These are phyloP conservation scores for Fusarium neocosmosporiellum DNA, from an alignment of 2,329 filamentous ascomycete genomes.

Conservation along the genomic window DNA sequence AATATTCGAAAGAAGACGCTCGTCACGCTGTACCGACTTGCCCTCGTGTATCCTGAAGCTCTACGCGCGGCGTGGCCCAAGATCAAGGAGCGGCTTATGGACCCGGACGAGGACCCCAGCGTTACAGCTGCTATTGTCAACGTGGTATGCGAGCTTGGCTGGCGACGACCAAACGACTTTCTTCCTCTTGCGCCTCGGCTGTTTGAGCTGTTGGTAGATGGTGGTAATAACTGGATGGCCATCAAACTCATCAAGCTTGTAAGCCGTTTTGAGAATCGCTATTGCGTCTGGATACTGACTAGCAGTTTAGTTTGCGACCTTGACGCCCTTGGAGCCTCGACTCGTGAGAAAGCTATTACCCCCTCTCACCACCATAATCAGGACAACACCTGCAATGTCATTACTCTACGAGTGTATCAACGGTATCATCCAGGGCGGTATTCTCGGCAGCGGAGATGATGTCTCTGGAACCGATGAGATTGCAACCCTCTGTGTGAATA, in stretches of 20 bases:
- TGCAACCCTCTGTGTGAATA: slow-evolving; percentile 89
- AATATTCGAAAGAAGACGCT: slow-evolving; percentile 95
- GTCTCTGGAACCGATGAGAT: slow-evolving; percentile 89
- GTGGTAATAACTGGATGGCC: slow-evolving; percentile 99
- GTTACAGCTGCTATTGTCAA: slow-evolving; percentile 97
- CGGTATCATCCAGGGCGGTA: slow-evolving; percentile 96
- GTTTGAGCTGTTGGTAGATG: slow-evolving; percentile 91
- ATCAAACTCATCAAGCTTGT: slow-evolving; percentile 99
- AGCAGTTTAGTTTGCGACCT: slow-evolving; percentile 80
- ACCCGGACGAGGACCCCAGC: slow-evolving; percentile 88
- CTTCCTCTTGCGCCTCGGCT: slow-evolving; percentile 89
- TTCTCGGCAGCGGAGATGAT: slow-evolving; percentile 84
- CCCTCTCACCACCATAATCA: slow-evolving; percentile 91
- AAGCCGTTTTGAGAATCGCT: neutral
- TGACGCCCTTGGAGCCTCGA: slow-evolving; percentile 92
- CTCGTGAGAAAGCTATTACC: slow-evolving; percentile 91
- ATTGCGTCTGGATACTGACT: neutral
- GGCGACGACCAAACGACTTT: slow-evolving; percentile 93
- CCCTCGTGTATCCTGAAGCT: slow-evolving; percentile 96
- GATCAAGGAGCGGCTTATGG: slow-evolving; percentile 93
- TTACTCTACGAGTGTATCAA: slow-evolving; percentile 98
- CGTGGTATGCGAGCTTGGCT: slow-evolving; percentile 94
- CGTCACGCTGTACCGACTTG: slow-evolving; percentile 91
- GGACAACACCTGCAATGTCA: slow-evolving; percentile 97
- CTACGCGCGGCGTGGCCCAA: slow-evolving; percentile 94